phyloP scores from a whole-genome alignment of 2,329 filamentous ascomycete genomes.

The Colletotrichum plurivorum region DNA sequence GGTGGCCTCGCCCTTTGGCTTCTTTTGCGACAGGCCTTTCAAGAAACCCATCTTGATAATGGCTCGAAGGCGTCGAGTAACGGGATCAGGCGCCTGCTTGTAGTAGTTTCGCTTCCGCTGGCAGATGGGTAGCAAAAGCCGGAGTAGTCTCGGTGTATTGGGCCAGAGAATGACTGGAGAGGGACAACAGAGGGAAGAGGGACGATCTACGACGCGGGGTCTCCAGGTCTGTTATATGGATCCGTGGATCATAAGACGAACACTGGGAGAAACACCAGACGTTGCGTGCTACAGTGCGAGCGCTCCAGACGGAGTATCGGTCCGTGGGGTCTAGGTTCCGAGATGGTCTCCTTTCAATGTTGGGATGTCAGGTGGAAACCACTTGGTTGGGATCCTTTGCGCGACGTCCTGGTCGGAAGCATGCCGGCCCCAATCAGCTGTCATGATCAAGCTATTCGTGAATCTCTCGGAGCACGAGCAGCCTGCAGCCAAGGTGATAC shows the following conservation, averaged over 20 bases:
- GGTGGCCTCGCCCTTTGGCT: conserved; percentile 32
- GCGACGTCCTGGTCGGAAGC: conserved; percentile 20
- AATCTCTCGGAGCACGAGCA: conserved; percentile 22
- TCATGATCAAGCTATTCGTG: conserved; percentile 16
- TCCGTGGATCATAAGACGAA: conserved; percentile 28
- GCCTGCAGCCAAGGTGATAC: conserved; percentile 25
- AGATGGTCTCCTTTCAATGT: conserved; percentile 10
- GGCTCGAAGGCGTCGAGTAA: conserved; percentile 13
- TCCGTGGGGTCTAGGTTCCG: conserved; percentile 20
- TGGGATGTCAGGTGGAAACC: conserved; percentile 26
- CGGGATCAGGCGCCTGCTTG: too few species aligned
- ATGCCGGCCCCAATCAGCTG: conserved; percentile 26
- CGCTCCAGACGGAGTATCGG: conserved; percentile 13
- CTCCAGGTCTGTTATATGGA: conserved; percentile 37
- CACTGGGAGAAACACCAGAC: conserved; percentile 14
- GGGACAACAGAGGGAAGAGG: conserved; percentile 1
- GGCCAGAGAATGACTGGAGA: conserved; percentile 23
- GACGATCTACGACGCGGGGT: conserved; percentile 23
- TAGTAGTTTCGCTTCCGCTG: conserved; percentile 9
- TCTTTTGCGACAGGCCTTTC: conserved; percentile 37
- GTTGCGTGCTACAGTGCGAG: conserved; percentile 20
- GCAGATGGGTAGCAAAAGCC: conserved; percentile 21
- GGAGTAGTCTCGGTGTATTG: conserved; percentile 22
- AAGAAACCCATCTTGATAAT: conserved; percentile 32
- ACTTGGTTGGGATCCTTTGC: conserved; percentile 36